Percentiles rank a stretch among this genome's conserved stretches.
Evolutionary conservation across 345 rosid genomes (phyloP).

Genomic region (Camelina hispida): DNA sequence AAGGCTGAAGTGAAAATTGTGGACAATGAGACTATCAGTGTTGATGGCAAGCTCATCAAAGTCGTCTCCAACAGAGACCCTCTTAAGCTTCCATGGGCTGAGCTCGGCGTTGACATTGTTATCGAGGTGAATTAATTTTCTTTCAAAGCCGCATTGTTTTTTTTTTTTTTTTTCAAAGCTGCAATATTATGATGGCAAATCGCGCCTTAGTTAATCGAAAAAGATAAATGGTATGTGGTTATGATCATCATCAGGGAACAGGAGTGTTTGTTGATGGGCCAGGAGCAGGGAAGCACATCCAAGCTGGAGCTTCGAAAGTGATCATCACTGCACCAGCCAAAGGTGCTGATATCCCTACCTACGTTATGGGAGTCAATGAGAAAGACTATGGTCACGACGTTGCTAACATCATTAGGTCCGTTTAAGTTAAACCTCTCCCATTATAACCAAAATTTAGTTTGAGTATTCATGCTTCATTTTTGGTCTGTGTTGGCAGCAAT

Average conservation of each 20-base stretch:
- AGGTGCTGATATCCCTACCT: constrained; percentile 98
- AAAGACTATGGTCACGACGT: constrained; percentile 76
- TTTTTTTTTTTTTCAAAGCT: not conserved
- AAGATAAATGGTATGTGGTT: not conserved
- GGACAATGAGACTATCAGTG: constrained; percentile 73
- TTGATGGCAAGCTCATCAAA: constrained; percentile 89
- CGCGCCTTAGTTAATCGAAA: not conserved
- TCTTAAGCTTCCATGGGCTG: constrained; percentile 98
- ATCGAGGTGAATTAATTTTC: constrained; percentile 63
- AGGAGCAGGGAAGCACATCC: constrained; percentile 98
- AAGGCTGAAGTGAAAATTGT: constrained; percentile 91
- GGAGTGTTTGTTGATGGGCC: constrained; percentile 99
- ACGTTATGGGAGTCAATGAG: constrained; percentile 93
- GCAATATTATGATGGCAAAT: not conserved
- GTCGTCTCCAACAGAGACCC: constrained; percentile 96
- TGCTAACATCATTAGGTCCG: constrained; percentile 80
- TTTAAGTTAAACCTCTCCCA: constrained; percentile 24
- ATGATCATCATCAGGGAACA: constrained; percentile 62
- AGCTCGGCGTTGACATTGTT: constrained; percentile 95
- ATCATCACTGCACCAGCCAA: constrained; percentile 98
- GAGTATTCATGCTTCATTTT: not conserved
- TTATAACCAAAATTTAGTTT: not conserved
- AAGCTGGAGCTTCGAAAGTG: constrained; percentile 98
- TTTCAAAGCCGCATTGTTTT: not conserved
- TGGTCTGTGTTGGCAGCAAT: constrained; percentile 59